A percentile compares a stretch with the other conserved stretches of the same genome.
Evolutionary conservation across 306 rosid species (phyloP).

Genomic region (Dalbergia cultrata): DNA sequence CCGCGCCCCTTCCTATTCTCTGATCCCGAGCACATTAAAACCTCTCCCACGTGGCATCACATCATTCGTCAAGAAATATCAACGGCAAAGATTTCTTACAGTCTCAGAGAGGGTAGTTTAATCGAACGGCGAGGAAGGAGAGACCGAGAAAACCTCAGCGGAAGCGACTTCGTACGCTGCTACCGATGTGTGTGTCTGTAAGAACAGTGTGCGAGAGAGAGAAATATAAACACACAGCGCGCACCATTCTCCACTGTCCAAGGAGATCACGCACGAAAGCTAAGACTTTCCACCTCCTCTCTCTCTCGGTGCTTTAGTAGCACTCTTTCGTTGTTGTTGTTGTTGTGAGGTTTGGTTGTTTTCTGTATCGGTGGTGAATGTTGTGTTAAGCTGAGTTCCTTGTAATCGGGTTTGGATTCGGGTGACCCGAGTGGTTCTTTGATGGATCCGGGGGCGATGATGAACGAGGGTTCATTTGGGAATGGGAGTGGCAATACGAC

Average conservation of each 20-base stretch:
- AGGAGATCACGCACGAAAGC: slow-evolving; percentile 58
- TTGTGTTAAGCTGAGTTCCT: neutral
- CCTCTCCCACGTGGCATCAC: neutral
- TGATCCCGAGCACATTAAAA: slow-evolving; percentile 39
- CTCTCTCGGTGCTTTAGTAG: neutral
- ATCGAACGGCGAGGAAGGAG: slow-evolving; percentile 46
- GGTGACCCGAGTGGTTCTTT: neutral
- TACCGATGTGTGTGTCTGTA: slow-evolving; percentile 67
- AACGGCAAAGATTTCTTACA: neutral
- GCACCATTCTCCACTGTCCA: slow-evolving; percentile 74
- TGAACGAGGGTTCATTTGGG: slow-evolving; percentile 62
- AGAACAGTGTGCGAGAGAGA: slow-evolving; percentile 48
- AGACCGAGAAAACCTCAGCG: slow-evolving; percentile 64
- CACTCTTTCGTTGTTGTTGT: neutral
- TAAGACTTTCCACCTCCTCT: slow-evolving; percentile 5
- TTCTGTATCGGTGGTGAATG: neutral
- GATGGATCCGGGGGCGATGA: slow-evolving; percentile 76
- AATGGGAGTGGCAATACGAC: slow-evolving; percentile 59
- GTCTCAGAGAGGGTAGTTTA: neutral
- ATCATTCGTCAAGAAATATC: neutral
- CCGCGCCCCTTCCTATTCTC: slow-evolving; percentile 16
- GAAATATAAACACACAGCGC: slow-evolving; percentile 49
- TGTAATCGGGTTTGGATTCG: neutral
- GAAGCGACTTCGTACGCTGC: slow-evolving; percentile 61
- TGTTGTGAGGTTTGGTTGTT: neutral